These are phyloP conservation scores for Martiniozyma asiatica DNA, from an alignment of 1,139 yeast species.

Conservation along the genomic window DNA sequence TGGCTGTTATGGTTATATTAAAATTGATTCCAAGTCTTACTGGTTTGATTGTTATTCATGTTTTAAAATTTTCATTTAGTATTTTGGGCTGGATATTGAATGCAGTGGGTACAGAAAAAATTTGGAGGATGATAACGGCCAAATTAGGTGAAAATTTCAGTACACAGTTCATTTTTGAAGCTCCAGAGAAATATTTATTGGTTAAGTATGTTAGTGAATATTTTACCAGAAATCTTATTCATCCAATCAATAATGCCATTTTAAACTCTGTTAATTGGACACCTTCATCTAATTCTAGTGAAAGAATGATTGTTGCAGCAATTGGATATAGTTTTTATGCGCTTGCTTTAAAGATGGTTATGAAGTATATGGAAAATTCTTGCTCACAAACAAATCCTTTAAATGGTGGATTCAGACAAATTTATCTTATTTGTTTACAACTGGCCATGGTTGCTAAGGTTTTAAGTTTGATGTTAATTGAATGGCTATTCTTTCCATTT, in stretches of 20 bases:
- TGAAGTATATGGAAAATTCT: constrained; percentile 25
- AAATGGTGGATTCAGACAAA: constrained; percentile 34
- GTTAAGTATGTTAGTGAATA: neutral
- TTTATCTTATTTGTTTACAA: constrained; percentile 44
- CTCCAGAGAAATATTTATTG: too few species aligned
- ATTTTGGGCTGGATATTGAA: constrained; percentile 2
- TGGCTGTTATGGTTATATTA: constrained; percentile 32
- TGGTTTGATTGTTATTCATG: constrained; percentile 28
- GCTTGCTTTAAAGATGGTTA: constrained; percentile 22
- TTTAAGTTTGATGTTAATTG: constrained; percentile 61
- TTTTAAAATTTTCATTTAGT: constrained; percentile 7
- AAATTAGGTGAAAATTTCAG: too few species aligned
- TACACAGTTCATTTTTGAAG: too few species aligned
- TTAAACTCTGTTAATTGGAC: constrained; percentile 12
- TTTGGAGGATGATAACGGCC: too few species aligned
- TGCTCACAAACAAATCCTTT: constrained; percentile 31
- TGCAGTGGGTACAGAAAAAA: too few species aligned
- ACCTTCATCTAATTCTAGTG: constrained; percentile 12
- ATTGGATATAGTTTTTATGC: constrained; percentile 31
- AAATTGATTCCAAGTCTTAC: constrained; percentile 45
- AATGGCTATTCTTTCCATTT: constrained; percentile 72
- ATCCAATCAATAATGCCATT: constrained; percentile 14
- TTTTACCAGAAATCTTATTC: constrained; percentile 10
- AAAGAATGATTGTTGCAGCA: constrained; percentile 11
- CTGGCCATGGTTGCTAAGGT: constrained; percentile 59